Evolutionary conservation across 2,329 filamentous ascomycete genomes (phyloP).

Genomic region (Karstenula rhodostoma): DNA sequence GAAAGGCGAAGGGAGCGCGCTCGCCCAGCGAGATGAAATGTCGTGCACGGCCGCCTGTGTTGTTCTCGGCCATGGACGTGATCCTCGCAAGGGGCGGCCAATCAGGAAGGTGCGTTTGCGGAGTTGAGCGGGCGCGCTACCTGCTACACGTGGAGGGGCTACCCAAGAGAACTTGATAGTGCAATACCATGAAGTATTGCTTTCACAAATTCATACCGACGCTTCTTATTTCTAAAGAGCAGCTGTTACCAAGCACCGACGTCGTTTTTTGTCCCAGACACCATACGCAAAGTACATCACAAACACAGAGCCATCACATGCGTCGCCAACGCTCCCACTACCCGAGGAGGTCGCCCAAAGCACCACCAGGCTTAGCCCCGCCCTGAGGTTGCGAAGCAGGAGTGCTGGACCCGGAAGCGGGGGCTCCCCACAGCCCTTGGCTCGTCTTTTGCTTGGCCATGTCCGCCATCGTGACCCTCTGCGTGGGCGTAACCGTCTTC

Average conservation of each 20-base stretch:
- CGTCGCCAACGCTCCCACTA: slow-evolving; percentile 21
- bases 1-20: neutral
- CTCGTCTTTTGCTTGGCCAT: slow-evolving; percentile 98
- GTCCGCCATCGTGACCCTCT: slow-evolving; percentile 83
- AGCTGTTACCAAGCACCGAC: neutral
- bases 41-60: slow-evolving; percentile 6
- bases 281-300: slow-evolving; percentile 12
- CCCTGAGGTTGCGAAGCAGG: slow-evolving; percentile 37
- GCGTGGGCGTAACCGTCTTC: slow-evolving; percentile 69
- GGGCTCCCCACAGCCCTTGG: slow-evolving; percentile 90
- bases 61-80: slow-evolving; percentile 11
- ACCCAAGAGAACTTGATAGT: neutral
- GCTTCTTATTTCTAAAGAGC: neutral
- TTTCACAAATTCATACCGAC: neutral
- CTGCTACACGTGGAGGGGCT: neutral
- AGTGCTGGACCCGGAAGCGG: slow-evolving; percentile 55
- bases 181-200: neutral
- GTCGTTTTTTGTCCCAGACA: slow-evolving; percentile 13
- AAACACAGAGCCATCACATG: neutral
- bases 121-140: neutral
- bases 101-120: slow-evolving; percentile 12
- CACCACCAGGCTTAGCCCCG: slow-evolving; percentile 47
- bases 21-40: slow-evolving; percentile 9
- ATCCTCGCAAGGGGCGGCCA: slow-evolving; percentile 9
- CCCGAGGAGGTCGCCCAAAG: slow-evolving; percentile 47